Evolutionary conservation across 75 land plant genomes (phyloP), one percentile per base, ranked within the genome.

Genomic region (Pinus taeda): DNA sequence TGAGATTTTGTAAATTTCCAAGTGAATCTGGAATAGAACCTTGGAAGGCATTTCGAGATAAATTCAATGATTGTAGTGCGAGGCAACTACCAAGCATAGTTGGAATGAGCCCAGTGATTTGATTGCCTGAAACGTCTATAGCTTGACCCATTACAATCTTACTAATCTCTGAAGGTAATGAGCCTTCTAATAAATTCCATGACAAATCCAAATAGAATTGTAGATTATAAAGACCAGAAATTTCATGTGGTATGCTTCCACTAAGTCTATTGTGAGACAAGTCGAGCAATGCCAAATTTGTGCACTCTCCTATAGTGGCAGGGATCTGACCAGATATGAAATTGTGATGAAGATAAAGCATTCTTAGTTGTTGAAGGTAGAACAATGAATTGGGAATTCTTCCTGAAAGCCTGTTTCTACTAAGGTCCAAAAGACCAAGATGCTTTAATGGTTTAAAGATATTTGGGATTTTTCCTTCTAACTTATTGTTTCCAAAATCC

Each of bases 31-130:
- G 79, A 55, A 78, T 70, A 22, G 33, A 4, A 14, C 59, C 85
- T 15, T 74, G 62, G 20, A 86, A 57, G 42, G 57, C 22, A 62
- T 86, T 86, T 12, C 59, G 75, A 8, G 75, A 73, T 3, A 73
- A 15, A 73, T 73, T 73, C 57, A 73, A 15, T 49, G 26, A 73
- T 21, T 39, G 11, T n/a, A 78, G 57, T 14, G 17, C 26, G 2
- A 3, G 7, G 33, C 75, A 73, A 53, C 18, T 73, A 53, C 26
- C 57, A 9, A 49, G 29, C 58, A 26, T 15, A 45, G 60, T 9
- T 22, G 75, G 56, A 45, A 45, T 49, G 26, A 55, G 7, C 15
- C 57, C 57, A 55, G 29, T 39, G 29, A 76, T 0, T 21, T 64
- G 24, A 53, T 76, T 42, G n/a, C 14, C 12, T 15, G 49, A 63